These are phyloP conservation scores for Amaranthus hypochondriacus DNA, from an alignment of 148 eudicot genomes.

Conservation along the genomic window DNA sequence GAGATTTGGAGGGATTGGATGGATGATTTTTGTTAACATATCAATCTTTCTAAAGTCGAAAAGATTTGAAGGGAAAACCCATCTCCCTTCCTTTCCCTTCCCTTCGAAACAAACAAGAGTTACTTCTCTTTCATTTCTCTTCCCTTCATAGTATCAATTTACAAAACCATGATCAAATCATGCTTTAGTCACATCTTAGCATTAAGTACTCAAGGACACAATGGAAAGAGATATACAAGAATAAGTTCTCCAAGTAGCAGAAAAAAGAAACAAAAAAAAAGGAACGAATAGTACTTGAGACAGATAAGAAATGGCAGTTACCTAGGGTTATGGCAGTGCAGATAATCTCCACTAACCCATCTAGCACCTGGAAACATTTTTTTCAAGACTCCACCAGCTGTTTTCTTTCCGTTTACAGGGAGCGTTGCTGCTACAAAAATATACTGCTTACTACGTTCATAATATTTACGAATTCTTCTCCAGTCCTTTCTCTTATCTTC, in stretches of 20 bases:
- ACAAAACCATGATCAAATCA: too few relatives aligned
- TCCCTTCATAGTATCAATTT: too few relatives aligned
- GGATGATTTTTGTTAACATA: too few relatives aligned
- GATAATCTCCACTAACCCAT: conserved; percentile 86
- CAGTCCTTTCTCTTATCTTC: conserved; percentile 45
- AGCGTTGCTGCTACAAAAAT: conserved; percentile 94
- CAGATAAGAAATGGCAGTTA: conserved; percentile 18
- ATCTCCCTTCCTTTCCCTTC: too few relatives aligned
- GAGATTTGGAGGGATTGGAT: too few relatives aligned
- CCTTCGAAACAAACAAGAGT: too few relatives aligned
- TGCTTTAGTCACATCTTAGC: background rate
- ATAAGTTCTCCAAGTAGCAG: background rate
- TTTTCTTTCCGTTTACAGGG: conserved; percentile 81
- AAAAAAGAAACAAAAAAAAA: background rate
- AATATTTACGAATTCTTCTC: conserved; percentile 69
- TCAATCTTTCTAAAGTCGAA: too few relatives aligned
- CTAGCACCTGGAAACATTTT: conserved; percentile 76
- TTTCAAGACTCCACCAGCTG: conserved; percentile 85
- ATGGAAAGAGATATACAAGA: background rate
- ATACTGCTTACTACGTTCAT: conserved; percentile 86
- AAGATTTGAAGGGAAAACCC: too few relatives aligned
- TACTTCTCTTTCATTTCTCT: too few relatives aligned
- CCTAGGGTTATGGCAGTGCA: conserved; percentile 92
- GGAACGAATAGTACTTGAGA: conserved; percentile 2
- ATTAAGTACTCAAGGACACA: background rate